These are phyloP conservation scores for Candida ficus DNA, from an alignment of 805 yeast genomes.

Conservation along the genomic window DNA sequence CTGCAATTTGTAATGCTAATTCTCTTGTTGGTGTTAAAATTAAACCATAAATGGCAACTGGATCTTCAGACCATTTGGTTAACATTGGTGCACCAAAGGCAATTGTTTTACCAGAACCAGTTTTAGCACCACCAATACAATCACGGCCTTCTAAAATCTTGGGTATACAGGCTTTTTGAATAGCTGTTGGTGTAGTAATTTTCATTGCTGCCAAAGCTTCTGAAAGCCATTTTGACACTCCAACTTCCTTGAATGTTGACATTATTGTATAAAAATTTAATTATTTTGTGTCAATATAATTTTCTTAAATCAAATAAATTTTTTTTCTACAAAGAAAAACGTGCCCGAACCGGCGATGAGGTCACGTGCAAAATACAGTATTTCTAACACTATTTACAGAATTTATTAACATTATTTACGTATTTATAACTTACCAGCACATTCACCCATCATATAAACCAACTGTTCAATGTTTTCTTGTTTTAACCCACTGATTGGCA, in stretches of 20 bases:
- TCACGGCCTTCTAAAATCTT: conserved; percentile 73
- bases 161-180: conserved; percentile 88
- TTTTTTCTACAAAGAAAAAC: background rate
- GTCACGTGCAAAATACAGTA: background rate
- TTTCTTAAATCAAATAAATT: no score
- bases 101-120: conserved; percentile 96
- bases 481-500: conserved; percentile 80
- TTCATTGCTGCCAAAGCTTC: conserved; percentile 81
- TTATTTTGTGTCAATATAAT: background rate
- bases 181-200: conserved; percentile 76
- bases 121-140: conserved; percentile 97
- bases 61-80: conserved; percentile 92
- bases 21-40: conserved; percentile 91
- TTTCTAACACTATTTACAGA: no score
- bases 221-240: conserved; percentile 80
- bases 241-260: conserved; percentile 50
- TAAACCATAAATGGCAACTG: conserved; percentile 86
- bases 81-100: conserved; percentile 98
- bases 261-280: background rate
- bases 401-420: no score
- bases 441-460: conserved; percentile 64
- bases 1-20: conserved; percentile 93
- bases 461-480: conserved; percentile 70
- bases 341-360: conserved; percentile 1
- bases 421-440: conserved; percentile 24